Evolutionary conservation across 768 basidiomycete species (phyloP).

Genomic region (Dacryopinax primogenitus): DNA sequence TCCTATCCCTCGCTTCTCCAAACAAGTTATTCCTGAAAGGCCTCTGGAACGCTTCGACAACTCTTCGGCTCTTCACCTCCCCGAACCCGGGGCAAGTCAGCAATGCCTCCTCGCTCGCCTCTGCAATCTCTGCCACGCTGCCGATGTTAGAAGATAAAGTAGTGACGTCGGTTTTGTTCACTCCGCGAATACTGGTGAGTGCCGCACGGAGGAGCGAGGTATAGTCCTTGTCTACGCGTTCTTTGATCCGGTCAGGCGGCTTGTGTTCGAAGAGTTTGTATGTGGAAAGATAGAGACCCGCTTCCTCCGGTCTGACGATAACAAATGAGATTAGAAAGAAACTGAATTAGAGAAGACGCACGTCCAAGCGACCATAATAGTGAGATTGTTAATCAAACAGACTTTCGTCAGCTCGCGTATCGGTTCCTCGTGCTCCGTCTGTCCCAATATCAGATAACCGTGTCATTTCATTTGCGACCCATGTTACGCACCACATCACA

Average conservation of each 20-base stretch:
- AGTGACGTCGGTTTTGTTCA: slow-evolving; percentile 95
- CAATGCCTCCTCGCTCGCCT: slow-evolving; percentile 57
- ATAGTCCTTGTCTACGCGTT: slow-evolving; percentile 84
- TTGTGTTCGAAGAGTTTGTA: slow-evolving; percentile 93
- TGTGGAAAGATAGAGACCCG: slow-evolving; percentile 75
- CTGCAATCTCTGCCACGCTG: slow-evolving; percentile 72
- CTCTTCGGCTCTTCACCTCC: slow-evolving; percentile 80
- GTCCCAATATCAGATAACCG: background rate
- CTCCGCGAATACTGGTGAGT: slow-evolving; percentile 78
- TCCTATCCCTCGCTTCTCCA: slow-evolving; percentile 23
- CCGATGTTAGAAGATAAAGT: slow-evolving; percentile 86
- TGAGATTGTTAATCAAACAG: slow-evolving; percentile 85
- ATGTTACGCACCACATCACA: slow-evolving; percentile 69
- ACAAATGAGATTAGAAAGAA: background rate
- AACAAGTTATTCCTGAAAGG: slow-evolving; percentile 58
- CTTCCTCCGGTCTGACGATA: slow-evolving; percentile 64
- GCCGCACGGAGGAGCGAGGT: slow-evolving; percentile 63
- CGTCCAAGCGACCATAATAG: slow-evolving; percentile 87
- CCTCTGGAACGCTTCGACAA: slow-evolving; percentile 82
- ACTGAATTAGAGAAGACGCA: slow-evolving; percentile 28
- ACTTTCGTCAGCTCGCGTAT: slow-evolving; percentile 90
- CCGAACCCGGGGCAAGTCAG: slow-evolving; percentile 84
- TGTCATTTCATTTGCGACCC: background rate
- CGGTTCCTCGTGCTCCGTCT: slow-evolving; percentile 84
- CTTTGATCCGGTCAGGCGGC: slow-evolving; percentile 86